Evolutionary conservation across 768 basidiomycete species (phyloP).

Genomic region (Suillus occidentalis): DNA sequence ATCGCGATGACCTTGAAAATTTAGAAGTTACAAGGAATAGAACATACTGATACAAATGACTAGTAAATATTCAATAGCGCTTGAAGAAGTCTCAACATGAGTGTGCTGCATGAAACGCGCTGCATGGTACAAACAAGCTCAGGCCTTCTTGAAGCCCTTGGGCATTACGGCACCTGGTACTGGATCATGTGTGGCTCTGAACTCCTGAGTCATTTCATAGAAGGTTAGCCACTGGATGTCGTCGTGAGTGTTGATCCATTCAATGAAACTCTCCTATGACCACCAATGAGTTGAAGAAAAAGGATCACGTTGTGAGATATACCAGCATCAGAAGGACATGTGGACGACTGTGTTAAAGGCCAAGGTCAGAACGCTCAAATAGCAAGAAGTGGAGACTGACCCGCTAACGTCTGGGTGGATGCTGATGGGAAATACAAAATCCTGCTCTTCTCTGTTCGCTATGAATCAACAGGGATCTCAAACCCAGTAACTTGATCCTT

Average conservation of each 20-base stretch:
- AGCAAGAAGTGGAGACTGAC: slow-evolving; percentile 30
- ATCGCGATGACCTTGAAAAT: background rate
- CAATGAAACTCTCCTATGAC: slow-evolving; percentile 64
- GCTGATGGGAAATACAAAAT: slow-evolving; percentile 71
- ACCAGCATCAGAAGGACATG: slow-evolving; percentile 77
- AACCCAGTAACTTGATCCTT: background rate
- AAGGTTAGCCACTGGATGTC: slow-evolving; percentile 71
- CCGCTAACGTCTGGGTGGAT: slow-evolving; percentile 80
- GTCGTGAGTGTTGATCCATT: slow-evolving; percentile 71
- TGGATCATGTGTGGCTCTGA: slow-evolving; percentile 52
- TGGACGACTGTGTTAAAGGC: slow-evolving; percentile 43
- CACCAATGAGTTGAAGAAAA: background rate
- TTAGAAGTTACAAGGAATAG: background rate
- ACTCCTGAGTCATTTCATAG: slow-evolving; percentile 65
- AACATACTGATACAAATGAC: background rate
- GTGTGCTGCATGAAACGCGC: background rate
- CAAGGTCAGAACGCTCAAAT: background rate
- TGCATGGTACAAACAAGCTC: background rate
- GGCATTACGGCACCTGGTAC: slow-evolving; percentile 57
- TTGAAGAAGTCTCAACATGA: background rate
- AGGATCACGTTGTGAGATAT: slow-evolving; percentile 14
- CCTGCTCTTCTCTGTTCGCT: slow-evolving; percentile 51
- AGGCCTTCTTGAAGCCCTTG: slow-evolving; percentile 31
- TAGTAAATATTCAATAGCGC: background rate
- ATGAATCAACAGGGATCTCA: background rate